A percentile compares a stretch with the other conserved stretches of the same genome.
Evolutionary conservation across 331 rosid species (phyloP).

Genomic region (Quercus phellos): DNA sequence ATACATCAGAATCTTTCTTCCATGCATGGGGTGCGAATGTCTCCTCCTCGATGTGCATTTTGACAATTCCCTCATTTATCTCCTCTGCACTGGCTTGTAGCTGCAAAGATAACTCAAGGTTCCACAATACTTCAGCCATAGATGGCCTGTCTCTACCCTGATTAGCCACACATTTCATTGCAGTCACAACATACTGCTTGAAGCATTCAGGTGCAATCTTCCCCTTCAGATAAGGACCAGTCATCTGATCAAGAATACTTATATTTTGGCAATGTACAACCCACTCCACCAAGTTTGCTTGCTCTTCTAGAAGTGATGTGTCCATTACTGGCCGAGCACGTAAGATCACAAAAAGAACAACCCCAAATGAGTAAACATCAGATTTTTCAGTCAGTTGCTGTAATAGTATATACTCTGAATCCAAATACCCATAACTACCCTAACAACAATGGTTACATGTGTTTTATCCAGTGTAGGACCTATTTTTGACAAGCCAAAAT

Average conservation of each 20-base stretch:
- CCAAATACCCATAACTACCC: conserved; percentile 96
- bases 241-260: conserved; percentile 74
- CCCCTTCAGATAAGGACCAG: conserved; percentile 81
- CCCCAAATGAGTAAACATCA: conserved; percentile 96
- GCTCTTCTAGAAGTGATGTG: conserved; percentile 84
- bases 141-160: conserved; percentile 95
- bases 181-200: conserved; percentile 83
- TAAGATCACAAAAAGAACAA: conserved; percentile 82
- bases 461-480: conserved; percentile 95
- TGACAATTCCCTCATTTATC: conserved; percentile 50
- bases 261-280: conserved; percentile 86
- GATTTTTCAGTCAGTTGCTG: conserved; percentile 92
- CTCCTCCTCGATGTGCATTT: conserved; percentile 46
- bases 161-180: conserved; percentile 90
- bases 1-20: conserved; percentile 54
- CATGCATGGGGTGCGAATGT: conserved; percentile 47
- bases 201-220: conserved; percentile 88
- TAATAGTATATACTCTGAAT: conserved; percentile 90
- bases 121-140: conserved; percentile 96
- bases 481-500: conserved; percentile 92
- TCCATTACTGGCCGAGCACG: conserved; percentile 95
- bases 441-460: conserved; percentile 90
- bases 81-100: conserved; percentile 95
- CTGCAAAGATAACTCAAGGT: conserved; percentile 98
- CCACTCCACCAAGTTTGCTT: conserved; percentile 97